Conservation (phyloP, 257 asterid species). For the Ophiorrhiza pumila region DNA sequence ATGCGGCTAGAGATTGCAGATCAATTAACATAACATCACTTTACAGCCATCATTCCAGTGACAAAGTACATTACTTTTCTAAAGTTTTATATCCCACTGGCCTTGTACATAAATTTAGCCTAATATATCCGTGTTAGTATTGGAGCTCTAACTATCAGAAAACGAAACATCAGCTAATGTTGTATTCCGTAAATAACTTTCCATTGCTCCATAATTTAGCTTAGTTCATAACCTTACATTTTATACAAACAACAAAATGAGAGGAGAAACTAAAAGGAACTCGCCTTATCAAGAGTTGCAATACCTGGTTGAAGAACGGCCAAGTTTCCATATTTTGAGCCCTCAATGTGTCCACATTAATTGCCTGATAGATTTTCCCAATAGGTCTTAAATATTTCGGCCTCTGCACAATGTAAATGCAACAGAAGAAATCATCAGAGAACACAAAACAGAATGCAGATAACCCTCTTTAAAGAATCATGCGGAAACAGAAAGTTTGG, state of each 20-base stretch:
- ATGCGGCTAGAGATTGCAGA: too few species aligned
- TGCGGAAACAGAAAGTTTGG: background rate
- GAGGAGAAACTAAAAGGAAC: background rate
- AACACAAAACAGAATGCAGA: background rate
- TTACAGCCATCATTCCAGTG: background rate
- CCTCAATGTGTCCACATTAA: conserved; percentile 58
- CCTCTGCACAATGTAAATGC: conserved; percentile 46
- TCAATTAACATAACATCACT: background rate
- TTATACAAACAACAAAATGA: background rate
- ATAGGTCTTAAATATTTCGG: conserved; percentile 52
- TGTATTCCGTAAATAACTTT: too few species aligned
- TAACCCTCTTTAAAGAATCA: background rate
- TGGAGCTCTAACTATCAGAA: background rate
- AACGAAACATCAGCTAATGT: background rate
- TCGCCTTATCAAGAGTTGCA: background rate
- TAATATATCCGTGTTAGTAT: background rate
- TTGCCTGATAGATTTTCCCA: conserved; percentile 67
- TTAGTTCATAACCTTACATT: too few species aligned
- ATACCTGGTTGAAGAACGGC: conserved; percentile 79
- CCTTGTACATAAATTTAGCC: background rate
- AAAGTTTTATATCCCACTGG: background rate
- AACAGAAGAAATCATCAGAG: conserved; percentile 16
- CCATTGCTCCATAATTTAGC: too few species aligned
- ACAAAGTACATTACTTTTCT: too few species aligned
- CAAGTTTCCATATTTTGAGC: conserved; percentile 74